Conservation (phyloP, 495 filamentous ascomycete species). For the Lepraria neglecta region DNA sequence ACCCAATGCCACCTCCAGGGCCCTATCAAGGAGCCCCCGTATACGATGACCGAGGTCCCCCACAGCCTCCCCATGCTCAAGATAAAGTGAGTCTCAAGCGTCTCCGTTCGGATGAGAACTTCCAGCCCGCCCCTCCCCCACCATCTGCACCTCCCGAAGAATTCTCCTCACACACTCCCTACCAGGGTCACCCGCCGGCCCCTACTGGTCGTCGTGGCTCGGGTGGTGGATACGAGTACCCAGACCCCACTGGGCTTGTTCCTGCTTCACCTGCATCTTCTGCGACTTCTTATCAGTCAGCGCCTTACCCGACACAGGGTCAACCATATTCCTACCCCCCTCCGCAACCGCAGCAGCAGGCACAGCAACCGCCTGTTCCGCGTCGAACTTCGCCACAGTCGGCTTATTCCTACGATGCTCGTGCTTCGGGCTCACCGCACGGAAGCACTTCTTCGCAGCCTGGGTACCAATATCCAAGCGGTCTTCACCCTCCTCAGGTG, state of each 20-base stretch:
- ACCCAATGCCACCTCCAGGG: constrained; percentile 37
- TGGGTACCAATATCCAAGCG: constrained; percentile 34
- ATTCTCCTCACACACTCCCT: constrained; percentile 27
- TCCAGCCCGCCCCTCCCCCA: constrained; percentile 28
- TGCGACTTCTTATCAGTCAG: constrained; percentile 42
- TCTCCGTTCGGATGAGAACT: constrained; percentile 29
- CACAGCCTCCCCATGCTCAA: constrained; percentile 30
- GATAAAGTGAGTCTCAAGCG: constrained; percentile 46
- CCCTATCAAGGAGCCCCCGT: constrained; percentile 29
- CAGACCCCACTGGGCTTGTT: constrained; percentile 49
- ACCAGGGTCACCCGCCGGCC: constrained; percentile 37
- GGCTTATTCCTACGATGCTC: constrained; percentile 42
- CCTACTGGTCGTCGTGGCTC: constrained; percentile 42
- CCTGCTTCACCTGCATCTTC: constrained; percentile 48
- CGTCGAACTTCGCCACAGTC: constrained; percentile 48
- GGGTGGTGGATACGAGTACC: constrained; percentile 46
- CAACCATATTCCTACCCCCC: constrained; percentile 42
- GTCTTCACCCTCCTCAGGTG: constrained; percentile 31
- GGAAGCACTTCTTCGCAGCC: constrained; percentile 43
- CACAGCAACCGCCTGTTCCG: constrained; percentile 35
- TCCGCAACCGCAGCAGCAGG: constrained; percentile 24
- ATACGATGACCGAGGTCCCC: constrained; percentile 33
- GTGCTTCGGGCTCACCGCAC: constrained; percentile 47
- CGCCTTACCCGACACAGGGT: constrained; percentile 37
- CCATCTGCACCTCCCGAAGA: constrained; percentile 27